Percentiles rank a stretch among this genome's conserved stretches.
phyloP scores from a whole-genome alignment of 2,329 filamentous ascomycete species.

The Alternaria metachromatica region DNA sequence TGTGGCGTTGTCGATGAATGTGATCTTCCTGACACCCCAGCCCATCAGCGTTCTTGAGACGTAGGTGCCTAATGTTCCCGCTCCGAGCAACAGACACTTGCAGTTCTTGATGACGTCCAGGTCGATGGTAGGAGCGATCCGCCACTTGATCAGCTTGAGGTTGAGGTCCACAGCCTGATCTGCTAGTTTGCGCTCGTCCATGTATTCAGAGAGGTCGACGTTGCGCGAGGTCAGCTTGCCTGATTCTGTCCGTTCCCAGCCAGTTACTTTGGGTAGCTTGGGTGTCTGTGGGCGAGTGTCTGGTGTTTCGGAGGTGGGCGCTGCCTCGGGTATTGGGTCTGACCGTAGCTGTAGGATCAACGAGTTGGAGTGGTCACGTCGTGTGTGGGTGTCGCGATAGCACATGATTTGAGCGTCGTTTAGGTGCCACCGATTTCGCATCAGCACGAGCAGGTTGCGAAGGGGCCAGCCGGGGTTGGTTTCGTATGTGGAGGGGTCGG shows the following conservation, averaged over 20 bases:
- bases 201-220: constrained; percentile 87
- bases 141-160: constrained; percentile 98
- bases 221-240: constrained; percentile 80
- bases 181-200: constrained; percentile 86
- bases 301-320: constrained; percentile 15
- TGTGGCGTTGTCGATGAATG: constrained; percentile 90
- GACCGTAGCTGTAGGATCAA: constrained; percentile 67
- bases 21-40: constrained; percentile 95
- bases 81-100: constrained; percentile 87
- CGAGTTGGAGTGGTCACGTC: constrained; percentile 80
- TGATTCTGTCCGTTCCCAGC: constrained; percentile 86
- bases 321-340: constrained; percentile 21
- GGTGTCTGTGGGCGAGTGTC: constrained; percentile 34
- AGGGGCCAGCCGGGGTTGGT: constrained; percentile 92
- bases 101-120: constrained; percentile 88
- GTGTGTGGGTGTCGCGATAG: constrained; percentile 82
- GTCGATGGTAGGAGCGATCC: constrained; percentile 86
- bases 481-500: constrained; percentile 89
- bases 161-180: constrained; percentile 97
- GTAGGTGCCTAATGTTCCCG: constrained; percentile 92
- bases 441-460: constrained; percentile 83
- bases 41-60: constrained; percentile 91
- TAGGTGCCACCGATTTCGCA: constrained; percentile 81
- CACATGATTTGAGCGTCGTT: constrained; percentile 82
- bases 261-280: constrained; percentile 86